A percentile compares a stretch with the other conserved stretches of the same genome.
Conservation (phyloP, 441 rosid genomes). For the Aleurites moluccanus region DNA sequence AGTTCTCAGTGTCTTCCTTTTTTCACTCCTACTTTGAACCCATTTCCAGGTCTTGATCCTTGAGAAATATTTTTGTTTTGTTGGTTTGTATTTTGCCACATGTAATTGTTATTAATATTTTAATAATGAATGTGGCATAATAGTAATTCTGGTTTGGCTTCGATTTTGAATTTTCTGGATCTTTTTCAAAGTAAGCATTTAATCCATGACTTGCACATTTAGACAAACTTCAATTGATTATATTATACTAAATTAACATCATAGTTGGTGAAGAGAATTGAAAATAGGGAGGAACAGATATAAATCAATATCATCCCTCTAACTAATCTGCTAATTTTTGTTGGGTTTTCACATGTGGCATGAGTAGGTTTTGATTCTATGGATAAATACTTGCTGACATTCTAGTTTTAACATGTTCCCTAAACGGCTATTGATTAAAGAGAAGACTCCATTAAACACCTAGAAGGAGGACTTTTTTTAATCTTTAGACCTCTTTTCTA, state of each 20-base stretch:
- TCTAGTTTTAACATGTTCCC: neutral
- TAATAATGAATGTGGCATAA: neutral
- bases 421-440: neutral
- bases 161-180: neutral
- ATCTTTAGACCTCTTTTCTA: too few species aligned
- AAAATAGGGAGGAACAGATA: neutral
- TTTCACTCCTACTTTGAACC: conserved; percentile 63
- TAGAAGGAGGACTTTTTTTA: too few species aligned
- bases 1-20: conserved; percentile 56
- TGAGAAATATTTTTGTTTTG: neutral
- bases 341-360: neutral
- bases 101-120: neutral
- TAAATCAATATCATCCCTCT: neutral
- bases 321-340: neutral
- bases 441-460: too few species aligned
- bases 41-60: conserved; percentile 40
- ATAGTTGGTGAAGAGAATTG: neutral
- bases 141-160: neutral
- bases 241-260: neutral
- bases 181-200: neutral
- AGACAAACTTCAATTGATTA: neutral
- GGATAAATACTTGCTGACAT: neutral
- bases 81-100: neutral
- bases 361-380: neutral
- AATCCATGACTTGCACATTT: neutral